Percentiles rank a stretch among this genome's conserved stretches.
phyloP scores from a whole-genome alignment of 768 basidiomycete genomes.

The Kwoniella europaea region DNA sequence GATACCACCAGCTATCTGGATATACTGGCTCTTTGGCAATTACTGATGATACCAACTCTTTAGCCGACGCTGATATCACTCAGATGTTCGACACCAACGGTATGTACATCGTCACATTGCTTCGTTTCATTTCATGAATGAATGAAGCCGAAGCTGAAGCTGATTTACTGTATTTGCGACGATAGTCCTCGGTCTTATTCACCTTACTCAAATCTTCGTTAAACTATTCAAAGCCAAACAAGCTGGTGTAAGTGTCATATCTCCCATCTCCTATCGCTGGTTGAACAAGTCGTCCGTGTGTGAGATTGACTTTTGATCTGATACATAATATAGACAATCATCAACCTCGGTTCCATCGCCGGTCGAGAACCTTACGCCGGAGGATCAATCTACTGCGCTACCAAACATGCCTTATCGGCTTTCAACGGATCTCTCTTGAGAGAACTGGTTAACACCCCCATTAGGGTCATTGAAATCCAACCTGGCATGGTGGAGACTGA shows the following conservation, averaged over 20 bases:
- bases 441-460: slow-evolving; percentile 89
- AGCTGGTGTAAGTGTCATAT: slow-evolving; percentile 55
- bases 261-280: not conserved
- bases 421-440: slow-evolving; percentile 80
- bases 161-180: no score
- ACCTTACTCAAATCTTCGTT: slow-evolving; percentile 56
- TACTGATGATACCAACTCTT: slow-evolving; percentile 52
- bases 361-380: slow-evolving; percentile 86
- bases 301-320: not conserved
- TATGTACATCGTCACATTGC: slow-evolving; percentile 8
- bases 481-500: slow-evolving; percentile 90
- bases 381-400: slow-evolving; percentile 87
- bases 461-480: slow-evolving; percentile 92
- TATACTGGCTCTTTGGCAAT: no score
- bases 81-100: slow-evolving; percentile 73
- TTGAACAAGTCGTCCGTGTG: not conserved
- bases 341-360: slow-evolving; percentile 93
- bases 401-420: slow-evolving; percentile 71
- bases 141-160: not conserved
- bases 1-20: no score
- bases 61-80: slow-evolving; percentile 77
- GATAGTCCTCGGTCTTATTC: slow-evolving; percentile 55
- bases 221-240: slow-evolving; percentile 52
- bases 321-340: slow-evolving; percentile 66
- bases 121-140: not conserved